Evolutionary conservation across 495 filamentous ascomycete genomes (phyloP).

Genomic region (Aspergillus sparsus): DNA sequence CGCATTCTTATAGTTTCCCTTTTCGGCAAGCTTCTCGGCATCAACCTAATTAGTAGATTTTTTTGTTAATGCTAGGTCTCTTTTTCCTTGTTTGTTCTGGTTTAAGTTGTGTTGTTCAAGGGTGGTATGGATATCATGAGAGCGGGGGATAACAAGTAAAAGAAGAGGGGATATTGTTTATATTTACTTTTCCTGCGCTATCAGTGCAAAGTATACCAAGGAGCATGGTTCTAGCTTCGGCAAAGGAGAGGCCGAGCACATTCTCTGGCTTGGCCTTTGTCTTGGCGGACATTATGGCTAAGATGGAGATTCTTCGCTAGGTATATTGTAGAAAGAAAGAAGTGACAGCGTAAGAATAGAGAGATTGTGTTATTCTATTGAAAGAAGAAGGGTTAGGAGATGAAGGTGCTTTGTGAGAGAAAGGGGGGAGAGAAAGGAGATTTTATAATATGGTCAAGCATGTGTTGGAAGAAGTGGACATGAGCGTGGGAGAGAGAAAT

Average conservation of each 20-base stretch:
- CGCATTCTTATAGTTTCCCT: constrained; percentile 37
- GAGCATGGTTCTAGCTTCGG: constrained; percentile 28
- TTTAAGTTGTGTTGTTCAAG: no score
- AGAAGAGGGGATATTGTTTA: no score
- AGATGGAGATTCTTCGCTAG: not conserved
- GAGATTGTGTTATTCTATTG: not conserved
- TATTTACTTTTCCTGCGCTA: constrained; percentile 24
- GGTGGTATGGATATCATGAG: no score
- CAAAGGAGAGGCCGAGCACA: constrained; percentile 22
- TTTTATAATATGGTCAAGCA: not conserved
- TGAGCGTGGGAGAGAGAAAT: not conserved
- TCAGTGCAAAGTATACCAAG: constrained; percentile 26
- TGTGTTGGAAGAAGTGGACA: not conserved
- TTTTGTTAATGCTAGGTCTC: not conserved
- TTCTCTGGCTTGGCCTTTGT: constrained; percentile 22
- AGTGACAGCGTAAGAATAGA: not conserved
- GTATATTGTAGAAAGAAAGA: not conserved
- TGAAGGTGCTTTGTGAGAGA: not conserved
- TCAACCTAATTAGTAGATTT: constrained; percentile 38
- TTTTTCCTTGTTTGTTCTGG: not conserved
- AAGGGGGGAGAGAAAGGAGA: not conserved
- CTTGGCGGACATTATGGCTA: constrained; percentile 19
- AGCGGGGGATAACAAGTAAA: no score
- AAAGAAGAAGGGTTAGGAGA: not conserved
- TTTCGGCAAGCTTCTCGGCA: constrained; percentile 35